Conservation (phyloP, 805 yeast genomes). For the Pichia nanzhaoensis region DNA sequence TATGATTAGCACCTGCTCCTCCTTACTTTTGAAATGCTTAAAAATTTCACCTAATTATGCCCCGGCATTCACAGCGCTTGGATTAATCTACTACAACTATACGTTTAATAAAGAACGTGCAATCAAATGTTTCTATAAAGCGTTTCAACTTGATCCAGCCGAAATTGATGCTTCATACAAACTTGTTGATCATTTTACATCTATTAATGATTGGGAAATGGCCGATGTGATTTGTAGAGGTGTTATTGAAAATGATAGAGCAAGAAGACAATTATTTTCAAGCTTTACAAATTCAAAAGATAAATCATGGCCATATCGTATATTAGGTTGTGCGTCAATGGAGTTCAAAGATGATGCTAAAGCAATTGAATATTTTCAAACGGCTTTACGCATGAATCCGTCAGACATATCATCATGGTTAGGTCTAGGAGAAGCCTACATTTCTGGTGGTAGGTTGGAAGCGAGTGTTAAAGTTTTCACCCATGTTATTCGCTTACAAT, state of each 20-base stretch:
- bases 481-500: slow-evolving; percentile 51
- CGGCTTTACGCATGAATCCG: slow-evolving; percentile 64
- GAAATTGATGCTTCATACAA: slow-evolving; percentile 70
- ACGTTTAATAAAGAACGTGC: slow-evolving; percentile 62
- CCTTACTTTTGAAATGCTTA: slow-evolving; percentile 50
- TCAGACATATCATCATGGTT: slow-evolving; percentile 79
- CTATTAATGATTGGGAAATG: slow-evolving; percentile 70
- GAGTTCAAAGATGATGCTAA: slow-evolving; percentile 65
- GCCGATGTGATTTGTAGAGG: slow-evolving; percentile 69
- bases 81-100: slow-evolving; percentile 57
- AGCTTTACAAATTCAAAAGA: slow-evolving; percentile 20
- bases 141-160: slow-evolving; percentile 77
- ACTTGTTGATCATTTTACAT: slow-evolving; percentile 64
- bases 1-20: slow-evolving; percentile 1
- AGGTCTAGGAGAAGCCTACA: slow-evolving; percentile 95
- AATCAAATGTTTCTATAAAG: slow-evolving; percentile 78
- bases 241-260: slow-evolving; percentile 56
- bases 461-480: slow-evolving; percentile 81
- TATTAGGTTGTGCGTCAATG: slow-evolving; percentile 71
- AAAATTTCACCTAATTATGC: slow-evolving; percentile 61
- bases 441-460: slow-evolving; percentile 74
- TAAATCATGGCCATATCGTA: slow-evolving; percentile 81
- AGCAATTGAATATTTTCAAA: slow-evolving; percentile 86
- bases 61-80: slow-evolving; percentile 76
- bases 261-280: slow-evolving; percentile 36